phyloP scores from a whole-genome alignment of 2,329 filamentous ascomycete genomes.

The Cyanodermella asteris region DNA sequence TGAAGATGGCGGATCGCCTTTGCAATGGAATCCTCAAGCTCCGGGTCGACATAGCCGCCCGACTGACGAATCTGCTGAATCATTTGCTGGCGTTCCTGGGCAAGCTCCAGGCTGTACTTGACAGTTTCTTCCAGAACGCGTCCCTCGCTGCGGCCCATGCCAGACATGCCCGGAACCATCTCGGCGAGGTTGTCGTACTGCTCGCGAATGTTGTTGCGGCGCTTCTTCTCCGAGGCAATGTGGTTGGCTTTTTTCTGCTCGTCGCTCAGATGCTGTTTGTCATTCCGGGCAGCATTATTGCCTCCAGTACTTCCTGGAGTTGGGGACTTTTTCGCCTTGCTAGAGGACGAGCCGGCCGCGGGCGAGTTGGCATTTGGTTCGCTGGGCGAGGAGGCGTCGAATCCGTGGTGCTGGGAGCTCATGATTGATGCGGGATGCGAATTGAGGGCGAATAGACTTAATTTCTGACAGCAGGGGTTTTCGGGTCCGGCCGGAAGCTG shows the following conservation, averaged over 20 bases:
- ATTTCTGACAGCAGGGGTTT: too few relatives aligned
- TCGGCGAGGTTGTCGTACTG: constrained; percentile 65
- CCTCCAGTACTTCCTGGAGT: too few relatives aligned
- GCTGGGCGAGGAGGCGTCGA: too few relatives aligned
- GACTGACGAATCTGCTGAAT: constrained; percentile 35
- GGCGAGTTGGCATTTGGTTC: too few relatives aligned
- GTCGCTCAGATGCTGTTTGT: constrained; percentile 44
- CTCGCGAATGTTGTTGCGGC: constrained; percentile 53
- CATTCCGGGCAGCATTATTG: constrained; percentile 8
- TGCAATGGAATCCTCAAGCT: too few relatives aligned
- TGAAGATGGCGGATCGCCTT: too few relatives aligned
- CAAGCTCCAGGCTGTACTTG: constrained; percentile 39
- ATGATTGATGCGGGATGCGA: too few relatives aligned
- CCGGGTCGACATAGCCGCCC: constrained; percentile 35
- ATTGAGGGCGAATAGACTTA: too few relatives aligned
- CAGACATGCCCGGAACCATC: constrained; percentile 60
- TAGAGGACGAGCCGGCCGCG: too few relatives aligned
- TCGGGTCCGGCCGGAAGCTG: too few relatives aligned
- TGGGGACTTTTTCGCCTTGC: too few relatives aligned
- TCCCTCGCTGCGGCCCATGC: constrained; percentile 67
- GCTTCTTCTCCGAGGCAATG: constrained; percentile 43
- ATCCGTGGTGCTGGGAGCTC: too few relatives aligned
- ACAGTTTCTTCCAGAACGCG: constrained; percentile 55
- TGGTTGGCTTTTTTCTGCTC: constrained; percentile 55
- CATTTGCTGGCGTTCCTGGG: constrained; percentile 35